A percentile compares a stretch with the other conserved stretches of the same genome.
Conservation (phyloP, 179 eudicot genomes). For the Beta corolliflora region DNA sequence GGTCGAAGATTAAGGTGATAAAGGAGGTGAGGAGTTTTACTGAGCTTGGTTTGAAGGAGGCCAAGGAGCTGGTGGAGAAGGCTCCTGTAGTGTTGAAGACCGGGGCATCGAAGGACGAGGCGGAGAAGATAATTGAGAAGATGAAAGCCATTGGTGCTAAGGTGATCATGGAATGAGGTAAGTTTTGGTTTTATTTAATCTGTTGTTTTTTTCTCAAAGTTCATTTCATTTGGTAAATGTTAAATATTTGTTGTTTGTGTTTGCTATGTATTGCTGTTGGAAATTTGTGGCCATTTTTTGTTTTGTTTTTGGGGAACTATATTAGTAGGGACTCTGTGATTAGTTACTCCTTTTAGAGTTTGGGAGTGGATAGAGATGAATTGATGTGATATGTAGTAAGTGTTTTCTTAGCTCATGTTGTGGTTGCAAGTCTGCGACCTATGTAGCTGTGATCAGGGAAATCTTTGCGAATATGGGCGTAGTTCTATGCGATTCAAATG, state of each 20-base stretch:
- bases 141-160: conserved; percentile 84
- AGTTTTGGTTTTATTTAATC: not conserved
- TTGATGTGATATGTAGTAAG: no score
- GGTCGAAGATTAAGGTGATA: conserved; percentile 78
- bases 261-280: not conserved
- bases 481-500: not conserved
- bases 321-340: no score
- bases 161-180: conserved; percentile 82
- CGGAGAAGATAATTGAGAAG: conserved; percentile 84
- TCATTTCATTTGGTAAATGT: not conserved
- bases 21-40: conserved; percentile 92
- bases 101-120: conserved; percentile 86
- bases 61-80: conserved; percentile 92
- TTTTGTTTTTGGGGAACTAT: no score
- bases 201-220: not conserved
- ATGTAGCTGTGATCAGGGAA: not conserved
- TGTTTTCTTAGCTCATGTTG: no score
- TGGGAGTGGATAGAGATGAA: no score
- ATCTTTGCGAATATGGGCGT: not conserved
- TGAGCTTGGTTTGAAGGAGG: conserved; percentile 89
- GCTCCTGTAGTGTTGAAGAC: conserved; percentile 89
- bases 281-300: no score
- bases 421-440: no score
- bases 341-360: no score
- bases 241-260: not conserved